Percentiles rank a stretch among this genome's conserved stretches.
These are phyloP conservation scores for Penicillium alfredii DNA, from an alignment of 495 filamentous ascomycete genomes.

Conservation along the genomic window DNA sequence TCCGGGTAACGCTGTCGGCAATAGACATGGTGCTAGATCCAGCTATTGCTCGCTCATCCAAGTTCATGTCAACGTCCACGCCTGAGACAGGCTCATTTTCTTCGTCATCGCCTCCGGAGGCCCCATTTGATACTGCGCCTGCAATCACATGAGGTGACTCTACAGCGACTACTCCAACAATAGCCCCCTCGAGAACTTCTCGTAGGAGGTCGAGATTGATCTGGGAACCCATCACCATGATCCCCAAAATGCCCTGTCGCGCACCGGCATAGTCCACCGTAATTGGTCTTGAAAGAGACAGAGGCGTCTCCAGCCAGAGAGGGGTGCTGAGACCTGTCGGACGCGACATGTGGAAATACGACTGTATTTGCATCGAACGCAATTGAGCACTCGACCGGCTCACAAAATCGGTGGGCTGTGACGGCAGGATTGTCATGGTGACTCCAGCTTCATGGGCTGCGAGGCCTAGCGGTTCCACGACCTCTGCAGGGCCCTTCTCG, in stretches of 20 bases:
- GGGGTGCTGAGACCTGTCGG: constrained; percentile 27
- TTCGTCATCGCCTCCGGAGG: constrained; percentile 1
- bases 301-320: constrained; percentile 43
- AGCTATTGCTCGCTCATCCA: constrained; percentile 1
- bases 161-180: constrained; percentile 52
- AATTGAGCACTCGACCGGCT: constrained; percentile 63
- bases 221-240: constrained; percentile 49
- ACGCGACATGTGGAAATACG: constrained; percentile 62
- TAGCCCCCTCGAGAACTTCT: constrained; percentile 50
- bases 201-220: constrained; percentile 41
- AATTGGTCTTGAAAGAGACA: constrained; percentile 46
- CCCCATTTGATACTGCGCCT: constrained; percentile 5
- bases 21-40: constrained; percentile 5
- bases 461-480: constrained; percentile 48
- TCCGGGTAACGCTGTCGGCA: constrained; percentile 25
- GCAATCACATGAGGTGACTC: constrained; percentile 39
- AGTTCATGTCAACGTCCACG: constrained; percentile 24
- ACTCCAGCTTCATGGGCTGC: constrained; percentile 30
- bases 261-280: constrained; percentile 51
- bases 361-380: constrained; percentile 72
- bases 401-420: constrained; percentile 55
- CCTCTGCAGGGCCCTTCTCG: constrained; percentile 59
- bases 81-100: constrained; percentile 12
- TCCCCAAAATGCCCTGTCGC: constrained; percentile 43
- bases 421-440: constrained; percentile 40